Conservation (phyloP, 176 grass and related monocot genomes). For the Musa beccarii region DNA sequence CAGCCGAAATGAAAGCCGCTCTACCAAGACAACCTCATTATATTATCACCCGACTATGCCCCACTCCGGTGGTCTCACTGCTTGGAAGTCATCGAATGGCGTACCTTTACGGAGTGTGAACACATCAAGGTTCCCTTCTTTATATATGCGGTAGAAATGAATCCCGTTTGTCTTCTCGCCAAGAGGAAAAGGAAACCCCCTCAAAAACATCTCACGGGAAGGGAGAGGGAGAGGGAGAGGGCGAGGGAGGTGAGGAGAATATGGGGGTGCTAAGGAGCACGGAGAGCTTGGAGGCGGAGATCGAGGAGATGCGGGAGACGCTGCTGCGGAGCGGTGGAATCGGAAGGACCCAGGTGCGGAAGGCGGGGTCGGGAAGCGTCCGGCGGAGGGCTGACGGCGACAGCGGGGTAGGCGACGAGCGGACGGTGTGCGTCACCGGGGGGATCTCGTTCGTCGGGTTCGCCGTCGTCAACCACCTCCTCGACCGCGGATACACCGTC, state of each 20-base stretch:
- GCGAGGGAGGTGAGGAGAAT: background rate
- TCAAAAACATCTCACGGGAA: too few species aligned
- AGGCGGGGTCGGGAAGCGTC: slow-evolving; percentile 29
- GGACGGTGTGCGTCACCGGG: slow-evolving; percentile 78
- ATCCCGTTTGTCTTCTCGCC: too few species aligned
- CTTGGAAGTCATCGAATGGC: too few species aligned
- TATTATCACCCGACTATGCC: too few species aligned
- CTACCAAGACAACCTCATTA: too few species aligned
- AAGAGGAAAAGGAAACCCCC: too few species aligned
- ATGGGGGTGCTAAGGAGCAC: slow-evolving; percentile 88
- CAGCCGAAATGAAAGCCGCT: too few species aligned
- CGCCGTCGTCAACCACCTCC: slow-evolving; percentile 74
- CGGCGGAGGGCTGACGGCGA: slow-evolving; percentile 34
- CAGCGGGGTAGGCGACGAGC: slow-evolving; percentile 10
- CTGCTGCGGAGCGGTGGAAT: slow-evolving; percentile 20
- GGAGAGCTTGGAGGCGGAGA: slow-evolving; percentile 80
- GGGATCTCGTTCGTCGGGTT: slow-evolving; percentile 81
- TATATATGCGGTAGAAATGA: too few species aligned
- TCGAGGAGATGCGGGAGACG: slow-evolving; percentile 64
- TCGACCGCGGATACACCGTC: slow-evolving; percentile 74
- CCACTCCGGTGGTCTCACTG: too few species aligned
- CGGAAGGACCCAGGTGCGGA: slow-evolving; percentile 18
- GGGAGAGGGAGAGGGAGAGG: too few species aligned
- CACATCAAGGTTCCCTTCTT: too few species aligned
- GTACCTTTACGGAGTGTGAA: too few species aligned